A percentile compares a stretch with the other conserved stretches of the same genome.
phyloP scores from a whole-genome alignment of 2,329 filamentous ascomycete species.

The Sarocladium kiliense region DNA sequence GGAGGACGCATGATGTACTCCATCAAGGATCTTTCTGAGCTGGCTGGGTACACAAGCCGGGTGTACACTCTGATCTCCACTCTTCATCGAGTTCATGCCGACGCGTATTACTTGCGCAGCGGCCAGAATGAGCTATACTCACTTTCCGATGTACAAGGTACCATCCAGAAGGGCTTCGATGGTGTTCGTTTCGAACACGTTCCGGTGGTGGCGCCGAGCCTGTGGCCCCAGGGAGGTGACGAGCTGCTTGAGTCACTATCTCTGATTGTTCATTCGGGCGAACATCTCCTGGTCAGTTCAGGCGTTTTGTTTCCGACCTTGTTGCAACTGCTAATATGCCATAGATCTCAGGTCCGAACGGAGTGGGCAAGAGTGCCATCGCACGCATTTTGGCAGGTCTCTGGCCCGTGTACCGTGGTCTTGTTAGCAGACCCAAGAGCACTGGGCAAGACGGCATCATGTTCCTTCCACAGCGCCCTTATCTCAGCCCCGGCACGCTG shows the following conservation, averaged over 20 bases:
- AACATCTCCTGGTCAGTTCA: constrained; percentile 68
- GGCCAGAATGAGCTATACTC: constrained; percentile 80
- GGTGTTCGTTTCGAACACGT: constrained; percentile 91
- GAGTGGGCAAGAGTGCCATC: constrained; percentile 88
- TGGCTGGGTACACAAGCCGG: constrained; percentile 91
- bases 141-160: constrained; percentile 86
- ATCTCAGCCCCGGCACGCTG: constrained; percentile 85
- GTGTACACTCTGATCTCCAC: constrained; percentile 96
- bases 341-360: constrained; percentile 86
- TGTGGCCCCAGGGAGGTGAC: constrained; percentile 88
- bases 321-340: neutral
- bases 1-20: constrained; percentile 99
- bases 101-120: constrained; percentile 69
- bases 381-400: constrained; percentile 82
- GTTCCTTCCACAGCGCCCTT: constrained; percentile 93
- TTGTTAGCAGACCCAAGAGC: constrained; percentile 80
- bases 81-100: constrained; percentile 85
- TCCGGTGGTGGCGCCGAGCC: constrained; percentile 79
- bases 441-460: constrained; percentile 89
- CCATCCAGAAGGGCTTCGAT: constrained; percentile 90
- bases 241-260: constrained; percentile 85
- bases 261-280: constrained; percentile 82
- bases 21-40: constrained; percentile 93
- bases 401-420: constrained; percentile 92
- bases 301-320: neutral